phyloP scores from a whole-genome alignment of 441 rosid genomes.

The Erodium moschatum region DNA sequence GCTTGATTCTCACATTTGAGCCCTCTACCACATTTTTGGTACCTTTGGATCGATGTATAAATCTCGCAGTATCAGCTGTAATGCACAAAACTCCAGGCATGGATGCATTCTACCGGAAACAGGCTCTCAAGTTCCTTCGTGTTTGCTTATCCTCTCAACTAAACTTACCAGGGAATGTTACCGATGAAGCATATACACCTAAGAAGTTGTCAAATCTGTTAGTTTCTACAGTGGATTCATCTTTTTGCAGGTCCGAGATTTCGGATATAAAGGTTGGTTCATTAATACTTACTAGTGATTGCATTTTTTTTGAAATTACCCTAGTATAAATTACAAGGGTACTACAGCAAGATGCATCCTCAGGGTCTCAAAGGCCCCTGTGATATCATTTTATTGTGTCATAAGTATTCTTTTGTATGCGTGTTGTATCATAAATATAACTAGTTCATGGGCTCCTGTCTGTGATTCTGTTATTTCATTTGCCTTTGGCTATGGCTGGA shows the following conservation, averaged over 20 bases:
- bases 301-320: not conserved
- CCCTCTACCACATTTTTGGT: slow-evolving; percentile 94
- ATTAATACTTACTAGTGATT: not conserved
- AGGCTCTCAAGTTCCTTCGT: slow-evolving; percentile 78
- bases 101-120: slow-evolving; percentile 73
- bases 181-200: slow-evolving; percentile 58
- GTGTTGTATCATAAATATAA: not conserved
- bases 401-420: not conserved
- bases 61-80: slow-evolving; percentile 88
- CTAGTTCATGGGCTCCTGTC: not conserved
- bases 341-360: not conserved
- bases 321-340: not conserved
- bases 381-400: not conserved
- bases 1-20: slow-evolving; percentile 90
- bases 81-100: slow-evolving; percentile 46
- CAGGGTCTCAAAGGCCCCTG: not conserved
- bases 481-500: not conserved
- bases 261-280: slow-evolving; percentile 65
- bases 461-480: not conserved
- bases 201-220: slow-evolving; percentile 54
- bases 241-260: slow-evolving; percentile 63
- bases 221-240: slow-evolving; percentile 59
- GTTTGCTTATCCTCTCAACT: slow-evolving; percentile 93
- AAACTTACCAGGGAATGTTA: slow-evolving; percentile 77
- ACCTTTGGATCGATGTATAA: slow-evolving; percentile 84